A percentile compares a stretch with the other conserved stretches of the same genome.
These are phyloP conservation scores for Lagenaria siceraria DNA, from an alignment of 306 rosid species.

Conservation along the genomic window DNA sequence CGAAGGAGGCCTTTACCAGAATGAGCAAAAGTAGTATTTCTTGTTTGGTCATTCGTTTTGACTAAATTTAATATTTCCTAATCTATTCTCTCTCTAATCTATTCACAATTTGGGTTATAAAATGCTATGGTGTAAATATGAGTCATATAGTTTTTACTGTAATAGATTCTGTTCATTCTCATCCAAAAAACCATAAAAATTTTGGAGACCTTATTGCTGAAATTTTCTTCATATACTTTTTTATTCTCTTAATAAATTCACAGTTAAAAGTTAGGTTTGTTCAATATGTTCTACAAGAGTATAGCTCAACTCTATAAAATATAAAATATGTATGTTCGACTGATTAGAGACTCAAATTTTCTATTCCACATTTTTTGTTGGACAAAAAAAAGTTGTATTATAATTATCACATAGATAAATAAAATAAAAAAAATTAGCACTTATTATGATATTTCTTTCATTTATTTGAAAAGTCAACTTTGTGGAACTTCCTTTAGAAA, in stretches of 20 bases:
- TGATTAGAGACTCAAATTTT: too few species aligned
- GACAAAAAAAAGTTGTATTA: too few species aligned
- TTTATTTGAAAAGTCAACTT: not conserved
- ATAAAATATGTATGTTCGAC: too few species aligned
- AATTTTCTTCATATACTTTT: not conserved
- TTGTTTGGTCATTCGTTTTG: conserved; percentile 81
- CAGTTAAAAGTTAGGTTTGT: not conserved
- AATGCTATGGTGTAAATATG: not conserved
- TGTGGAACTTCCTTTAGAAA: not conserved
- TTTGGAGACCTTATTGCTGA: not conserved
- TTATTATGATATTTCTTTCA: not conserved
- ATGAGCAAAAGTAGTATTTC: conserved; percentile 67
- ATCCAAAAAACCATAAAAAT: not conserved
- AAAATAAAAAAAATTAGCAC: not conserved
- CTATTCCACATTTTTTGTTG: too few species aligned
- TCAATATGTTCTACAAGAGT: too few species aligned
- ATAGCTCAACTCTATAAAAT: too few species aligned
- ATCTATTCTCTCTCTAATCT: not conserved
- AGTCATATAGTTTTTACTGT: not conserved
- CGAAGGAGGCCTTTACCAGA: conserved; percentile 65
- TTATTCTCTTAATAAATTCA: too few species aligned
- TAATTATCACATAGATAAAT: too few species aligned
- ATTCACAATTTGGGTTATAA: not conserved
- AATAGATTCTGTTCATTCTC: not conserved
- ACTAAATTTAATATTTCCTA: conserved; percentile 4